Percentiles rank a stretch among this genome's conserved stretches.
Evolutionary conservation across 2,329 filamentous ascomycete genomes (phyloP).

Genomic region (Lasiodiplodia theobromae): DNA sequence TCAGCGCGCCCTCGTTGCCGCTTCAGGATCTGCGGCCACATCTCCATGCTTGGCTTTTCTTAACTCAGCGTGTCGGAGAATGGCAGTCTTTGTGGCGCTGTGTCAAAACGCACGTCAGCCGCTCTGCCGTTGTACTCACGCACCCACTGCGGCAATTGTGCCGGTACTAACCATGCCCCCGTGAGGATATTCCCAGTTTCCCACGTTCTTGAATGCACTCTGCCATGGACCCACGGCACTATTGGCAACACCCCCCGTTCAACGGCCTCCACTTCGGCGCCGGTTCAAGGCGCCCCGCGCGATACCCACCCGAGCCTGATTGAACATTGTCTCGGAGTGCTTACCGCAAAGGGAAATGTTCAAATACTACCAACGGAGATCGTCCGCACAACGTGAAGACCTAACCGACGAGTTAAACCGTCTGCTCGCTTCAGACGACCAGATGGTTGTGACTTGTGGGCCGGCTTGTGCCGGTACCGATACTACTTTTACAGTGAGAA

Average conservation of each 20-base stretch:
- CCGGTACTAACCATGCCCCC: not conserved
- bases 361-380: conserved; percentile 5
- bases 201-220: not conserved
- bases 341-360: conserved; percentile 10
- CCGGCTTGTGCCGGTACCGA: not conserved
- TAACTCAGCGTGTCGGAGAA: conserved; percentile 8
- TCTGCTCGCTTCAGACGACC: not conserved
- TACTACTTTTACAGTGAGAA: not conserved
- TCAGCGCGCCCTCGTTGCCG: conserved; percentile 15
- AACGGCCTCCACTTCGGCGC: not conserved
- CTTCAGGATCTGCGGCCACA: conserved; percentile 9
- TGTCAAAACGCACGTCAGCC: conserved; percentile 21
- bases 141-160: not conserved
- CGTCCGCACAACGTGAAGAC: not conserved
- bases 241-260: not conserved
- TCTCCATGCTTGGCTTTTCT: conserved; percentile 17
- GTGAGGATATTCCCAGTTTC: not conserved
- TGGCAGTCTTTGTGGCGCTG: not conserved
- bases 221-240: conserved; percentile 5
- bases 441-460: not conserved
- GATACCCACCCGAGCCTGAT: conserved; percentile 14
- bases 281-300: conserved; percentile 8
- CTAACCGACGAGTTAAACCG: not conserved
- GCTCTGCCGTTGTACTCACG: not conserved
- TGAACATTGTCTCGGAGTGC: conserved; percentile 21